phyloP scores from a whole-genome alignment of 2,329 filamentous ascomycete species.

The Trichoderma breve region DNA sequence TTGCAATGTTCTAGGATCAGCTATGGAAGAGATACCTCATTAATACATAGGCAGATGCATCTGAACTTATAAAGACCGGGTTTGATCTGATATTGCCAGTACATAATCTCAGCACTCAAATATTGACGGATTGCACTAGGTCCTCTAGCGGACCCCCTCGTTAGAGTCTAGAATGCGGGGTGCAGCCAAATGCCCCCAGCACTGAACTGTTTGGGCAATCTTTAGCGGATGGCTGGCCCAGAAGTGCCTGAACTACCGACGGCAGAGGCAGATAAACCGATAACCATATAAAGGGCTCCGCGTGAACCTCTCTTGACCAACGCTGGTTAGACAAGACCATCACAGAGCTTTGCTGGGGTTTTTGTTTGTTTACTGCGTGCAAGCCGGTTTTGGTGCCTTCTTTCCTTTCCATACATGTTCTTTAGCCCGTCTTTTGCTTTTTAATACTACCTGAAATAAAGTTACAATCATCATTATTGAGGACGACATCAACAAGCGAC shows the following conservation, averaged over 20 bases:
- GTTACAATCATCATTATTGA: not conserved
- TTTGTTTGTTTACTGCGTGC: not conserved
- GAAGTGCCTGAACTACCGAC: not conserved
- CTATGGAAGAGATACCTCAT: not conserved
- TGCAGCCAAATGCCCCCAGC: not conserved
- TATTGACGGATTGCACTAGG: too few species aligned
- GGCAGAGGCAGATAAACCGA: not conserved
- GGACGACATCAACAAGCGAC: not conserved
- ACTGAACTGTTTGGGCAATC: not conserved
- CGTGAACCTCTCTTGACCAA: not conserved
- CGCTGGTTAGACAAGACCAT: not conserved
- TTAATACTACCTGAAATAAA: not conserved
- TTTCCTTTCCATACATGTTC: not conserved
- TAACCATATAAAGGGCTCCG: not conserved
- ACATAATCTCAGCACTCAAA: not conserved
- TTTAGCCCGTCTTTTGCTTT: not conserved
- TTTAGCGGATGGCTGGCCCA: not conserved
- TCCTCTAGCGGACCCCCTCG: not conserved
- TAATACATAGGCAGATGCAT: not conserved
- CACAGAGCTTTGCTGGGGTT: not conserved
- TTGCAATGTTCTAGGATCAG: not conserved
- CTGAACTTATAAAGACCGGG: not conserved
- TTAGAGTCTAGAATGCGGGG: constrained; percentile 5
- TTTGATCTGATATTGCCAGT: not conserved
- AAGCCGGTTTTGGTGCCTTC: not conserved